Evolutionary conservation across 306 rosid genomes (phyloP), one percentile per base, ranked within the genome.

Genomic region (Ormosia emarginata): DNA sequence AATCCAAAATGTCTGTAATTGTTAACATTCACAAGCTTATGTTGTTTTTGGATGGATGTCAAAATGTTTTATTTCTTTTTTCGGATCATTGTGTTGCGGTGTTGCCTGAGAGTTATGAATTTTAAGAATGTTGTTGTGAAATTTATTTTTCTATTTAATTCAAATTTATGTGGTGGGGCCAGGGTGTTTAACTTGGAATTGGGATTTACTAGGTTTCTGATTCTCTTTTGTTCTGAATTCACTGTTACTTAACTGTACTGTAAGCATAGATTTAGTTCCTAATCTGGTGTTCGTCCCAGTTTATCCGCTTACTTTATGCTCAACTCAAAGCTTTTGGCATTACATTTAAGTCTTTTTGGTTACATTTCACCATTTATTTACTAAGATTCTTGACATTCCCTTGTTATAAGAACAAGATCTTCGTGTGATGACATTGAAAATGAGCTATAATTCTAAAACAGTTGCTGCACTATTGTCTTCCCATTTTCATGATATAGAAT

Each of bases 201-300:
- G 43, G 67, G 79, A 72, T 76, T 59, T 50, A 13, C 79, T 63
- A 58, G 83, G 71, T 85, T 68, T 78, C 82, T 78, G 24, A 68
- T 78, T 78, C 36, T 18, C 40, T 50, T 11, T 36, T n/a, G n/a
- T 77, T 71, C 75, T 80, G 73, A 78, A 32, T 81, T 33, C 80
- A 78, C 56, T 73, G 67, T 62, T 58, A 40, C 65, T 56, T 33
- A 33, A 47, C 41, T 49, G 39, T 63, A 24, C 34, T 72, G 13
- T 34, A 11, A 55, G 41, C 43, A 17, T 34, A 39, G 33, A 66
- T 49, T 58, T 59, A 13, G 84, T 13, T 15, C 62, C 72, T 62
- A 75, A 37, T 43, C 30, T 34, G 63, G 58, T 71, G 80, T 44
- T 67, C 34, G 50, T 46, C 59, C 8, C 17, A 4, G 53, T 24